A percentile compares a stretch with the other conserved stretches of the same genome.
Evolutionary conservation across 2,329 filamentous ascomycete species (phyloP).

Genomic region (Calcarisporium arbuscula): DNA sequence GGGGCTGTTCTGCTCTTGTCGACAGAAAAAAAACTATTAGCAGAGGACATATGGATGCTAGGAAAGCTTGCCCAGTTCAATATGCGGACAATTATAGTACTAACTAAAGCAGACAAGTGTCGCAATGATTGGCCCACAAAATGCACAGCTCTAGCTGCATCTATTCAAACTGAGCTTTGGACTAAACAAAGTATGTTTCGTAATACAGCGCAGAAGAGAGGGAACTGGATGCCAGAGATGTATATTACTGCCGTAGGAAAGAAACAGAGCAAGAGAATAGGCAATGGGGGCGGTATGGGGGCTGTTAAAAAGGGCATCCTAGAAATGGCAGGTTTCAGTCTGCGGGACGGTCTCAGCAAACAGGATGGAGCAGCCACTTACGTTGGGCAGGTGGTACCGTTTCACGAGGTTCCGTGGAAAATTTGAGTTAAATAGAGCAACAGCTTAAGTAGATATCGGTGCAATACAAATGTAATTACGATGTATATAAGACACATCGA

Average conservation of each 20-base stretch:
- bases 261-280: conserved; percentile 20
- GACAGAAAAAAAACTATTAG: conserved; percentile 44
- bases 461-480: too few species aligned
- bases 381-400: conserved; percentile 29
- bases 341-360: conserved; percentile 25
- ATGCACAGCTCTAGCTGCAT: conserved; percentile 19
- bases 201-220: too few species aligned
- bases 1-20: conserved; percentile 50
- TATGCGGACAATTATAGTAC: conserved; percentile 40
- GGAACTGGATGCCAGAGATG: conserved; percentile 21
- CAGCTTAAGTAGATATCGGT: too few species aligned
- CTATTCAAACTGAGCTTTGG: conserved; percentile 21
- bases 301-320: conserved; percentile 32
- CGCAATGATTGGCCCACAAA: conserved; percentile 20
- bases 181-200: conserved; percentile 15
- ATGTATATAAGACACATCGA: too few species aligned
- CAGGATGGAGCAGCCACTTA: conserved; percentile 29
- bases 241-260: conserved; percentile 33
- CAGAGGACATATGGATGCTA: conserved; percentile 41
- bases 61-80: conserved; percentile 37
- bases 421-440: too few species aligned
- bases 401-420: conserved; percentile 32
- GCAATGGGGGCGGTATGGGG: conserved; percentile 31
- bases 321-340: conserved; percentile 32
- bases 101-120: conserved; percentile 52